Base-by-base conservation (phyloP, 1,139 yeast species). In the Meyerozyma guilliermondii region DNA sequence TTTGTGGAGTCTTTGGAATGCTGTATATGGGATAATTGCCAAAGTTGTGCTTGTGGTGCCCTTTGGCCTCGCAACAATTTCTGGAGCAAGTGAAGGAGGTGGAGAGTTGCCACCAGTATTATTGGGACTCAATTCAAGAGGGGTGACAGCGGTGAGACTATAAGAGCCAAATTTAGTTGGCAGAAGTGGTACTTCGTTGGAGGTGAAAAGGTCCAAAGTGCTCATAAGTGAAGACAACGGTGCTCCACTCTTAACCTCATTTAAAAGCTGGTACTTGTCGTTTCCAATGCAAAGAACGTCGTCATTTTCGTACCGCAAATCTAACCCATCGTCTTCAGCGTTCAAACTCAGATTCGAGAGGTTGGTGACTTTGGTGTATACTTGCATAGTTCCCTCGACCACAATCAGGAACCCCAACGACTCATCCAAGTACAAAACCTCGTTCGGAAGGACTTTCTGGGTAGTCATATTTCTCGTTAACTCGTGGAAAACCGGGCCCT, bases 391-490 rank as follows among this genome's bases (percentile, higher is more conserved):
- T 0, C 98, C 98, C 53, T 91, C 98, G 1, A 91, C 96, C n/a
- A 92, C 96, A 39, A 92, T 85, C 35, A 92, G 82, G 56, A 92
- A 89, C 1, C 98, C 98, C 20, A 84, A 67, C 3, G 53, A 46
- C 44, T 86, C 92, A 50, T 84, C 86, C 39, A 91, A 64, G 41
- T 80, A 74, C 34, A 92, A 63, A 4, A 84, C 74, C 59, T 92
- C 98, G 37, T 89, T 94, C 7, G 78, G 74, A 28, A 82, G 81
- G 36, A 92, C 62, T 50, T 87, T 85, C 56, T 88, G 91, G 1
- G 98, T 92, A 41, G 87, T 86, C 91, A 92, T 87, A 47, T 86
- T 87, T 55, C 87, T 84, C 5, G 98, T 91, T 51, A 92, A 71
- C 55, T 91, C 98, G 56, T 91, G 95, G 59, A 92, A 91, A 2